Evolutionary conservation across 257 asterid genomes (phyloP), one percentile per base, ranked within the genome.

Genomic region (Ilex aquifolium): DNA sequence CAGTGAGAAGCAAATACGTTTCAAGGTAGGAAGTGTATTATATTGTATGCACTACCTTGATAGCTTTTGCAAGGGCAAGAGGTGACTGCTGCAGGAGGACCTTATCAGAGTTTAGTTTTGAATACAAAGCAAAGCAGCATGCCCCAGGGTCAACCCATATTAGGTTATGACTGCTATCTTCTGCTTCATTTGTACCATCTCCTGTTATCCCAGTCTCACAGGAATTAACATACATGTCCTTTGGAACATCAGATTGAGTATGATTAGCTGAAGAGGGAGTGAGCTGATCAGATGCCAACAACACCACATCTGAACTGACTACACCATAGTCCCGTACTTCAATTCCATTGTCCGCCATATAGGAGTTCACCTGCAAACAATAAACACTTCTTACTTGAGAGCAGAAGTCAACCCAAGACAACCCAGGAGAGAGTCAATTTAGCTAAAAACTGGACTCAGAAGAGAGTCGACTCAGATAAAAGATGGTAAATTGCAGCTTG

Each of bases 61-160:
- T 71, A 72, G 97, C 96, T 76, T 92, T 92, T 10, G 95, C 84
- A 70, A 92, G 95, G 59, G 94, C 94, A 74, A 92, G 71, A 69
- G 99, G 97, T 52, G 99, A 85, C 55, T 85, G 73, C 78, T 76
- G 90, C 71, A 76, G 76, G 69, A 87, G 55, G 72, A 89, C 85
- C 68, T 82, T 81, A 44, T 83, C 94, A 44, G 49, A 61, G 59
- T 76, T 89, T 74, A 92, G 81, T 76, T 89, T 89, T 61, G 95
- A 76, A 70, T 82, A 92, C 82, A 92, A 73, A 44, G 91, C 88
- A 72, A 85, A 85, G 80, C 90, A 82, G 76, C 99, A 92, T 10
- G 83, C 55, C 48, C 82, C 83, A 71, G 96, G 88, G 63, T 89
- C 99, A 65, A 92, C 75, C 99, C 99, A 92, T 66, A 89, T 60